phyloP scores from a whole-genome alignment of 2,329 filamentous ascomycete species.

The Colletotrichum sp. region DNA sequence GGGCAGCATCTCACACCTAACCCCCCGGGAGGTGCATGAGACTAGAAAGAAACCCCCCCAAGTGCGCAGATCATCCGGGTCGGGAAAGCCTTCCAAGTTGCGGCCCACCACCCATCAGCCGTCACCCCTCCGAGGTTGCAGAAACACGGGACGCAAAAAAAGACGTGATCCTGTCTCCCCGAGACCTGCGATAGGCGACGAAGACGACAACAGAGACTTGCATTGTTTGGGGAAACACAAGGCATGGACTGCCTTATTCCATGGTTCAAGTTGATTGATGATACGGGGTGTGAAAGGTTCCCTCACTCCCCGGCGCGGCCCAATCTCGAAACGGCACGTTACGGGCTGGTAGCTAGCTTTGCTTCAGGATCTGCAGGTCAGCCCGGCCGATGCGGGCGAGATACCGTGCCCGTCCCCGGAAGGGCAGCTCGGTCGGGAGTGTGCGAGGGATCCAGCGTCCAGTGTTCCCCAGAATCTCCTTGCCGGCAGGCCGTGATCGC shows the following conservation, averaged over 20 bases:
- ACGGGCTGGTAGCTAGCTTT: background rate
- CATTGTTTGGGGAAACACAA: background rate
- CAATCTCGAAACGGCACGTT: background rate
- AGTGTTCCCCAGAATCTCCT: background rate
- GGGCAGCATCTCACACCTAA: background rate
- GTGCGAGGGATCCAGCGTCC: background rate
- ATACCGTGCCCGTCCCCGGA: background rate
- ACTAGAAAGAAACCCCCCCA: constrained; percentile 1
- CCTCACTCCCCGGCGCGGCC: background rate
- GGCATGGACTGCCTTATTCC: background rate
- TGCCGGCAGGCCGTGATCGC: constrained; percentile 11
- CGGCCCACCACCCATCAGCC: background rate
- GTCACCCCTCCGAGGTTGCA: background rate
- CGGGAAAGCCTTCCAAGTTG: constrained; percentile 1
- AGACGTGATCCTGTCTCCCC: background rate
- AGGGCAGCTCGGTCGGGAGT: background rate
- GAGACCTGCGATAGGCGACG: background rate
- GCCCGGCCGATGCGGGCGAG: background rate
- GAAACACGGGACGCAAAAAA: background rate
- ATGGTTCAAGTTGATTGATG: background rate
- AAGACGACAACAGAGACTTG: accelerated
- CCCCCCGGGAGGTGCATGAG: background rate
- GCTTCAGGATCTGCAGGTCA: constrained; percentile 11
- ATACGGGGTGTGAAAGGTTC: background rate
- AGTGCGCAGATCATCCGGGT: constrained; percentile 11